These are phyloP conservation scores for Eremothecium gossypii DNA, from an alignment of 1,139 yeast species.

Conservation along the genomic window DNA sequence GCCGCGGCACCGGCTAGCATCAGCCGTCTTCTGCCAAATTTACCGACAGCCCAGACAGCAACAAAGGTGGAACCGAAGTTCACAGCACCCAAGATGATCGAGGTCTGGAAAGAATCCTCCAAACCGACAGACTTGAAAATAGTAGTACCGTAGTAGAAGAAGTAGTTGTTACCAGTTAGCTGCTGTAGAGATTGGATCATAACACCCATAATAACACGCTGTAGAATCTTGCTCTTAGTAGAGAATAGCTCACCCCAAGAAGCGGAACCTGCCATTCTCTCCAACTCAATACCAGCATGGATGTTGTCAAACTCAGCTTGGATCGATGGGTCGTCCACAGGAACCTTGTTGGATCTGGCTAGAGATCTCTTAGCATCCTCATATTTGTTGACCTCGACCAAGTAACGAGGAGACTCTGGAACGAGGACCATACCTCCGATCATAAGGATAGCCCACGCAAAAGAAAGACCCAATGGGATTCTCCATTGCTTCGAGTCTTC, in stretches of 20 bases:
- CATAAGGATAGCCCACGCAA: constrained; percentile 37
- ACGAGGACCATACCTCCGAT: constrained; percentile 50
- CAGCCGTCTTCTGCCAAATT: constrained; percentile 54
- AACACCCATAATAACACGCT: constrained; percentile 56
- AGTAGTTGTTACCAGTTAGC: constrained; percentile 64
- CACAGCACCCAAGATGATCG: constrained; percentile 61
- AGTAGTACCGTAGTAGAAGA: constrained; percentile 66
- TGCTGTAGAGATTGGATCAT: constrained; percentile 62
- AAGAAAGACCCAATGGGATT: constrained; percentile 48
- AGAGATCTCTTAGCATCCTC: constrained; percentile 51
- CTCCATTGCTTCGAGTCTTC: constrained; percentile 51
- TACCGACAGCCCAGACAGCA: constrained; percentile 53
- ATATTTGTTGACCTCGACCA: constrained; percentile 43
- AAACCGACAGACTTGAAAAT: constrained; percentile 64
- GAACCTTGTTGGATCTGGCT: constrained; percentile 50
- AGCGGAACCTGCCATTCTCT: constrained; percentile 50
- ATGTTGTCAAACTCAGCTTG: constrained; percentile 50
- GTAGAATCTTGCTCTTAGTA: constrained; percentile 57
- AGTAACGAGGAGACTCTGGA: constrained; percentile 76
- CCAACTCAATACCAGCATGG: constrained; percentile 57
- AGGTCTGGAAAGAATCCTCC: constrained; percentile 56
- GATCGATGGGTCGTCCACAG: constrained; percentile 49
- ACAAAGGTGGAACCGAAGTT: constrained; percentile 62
- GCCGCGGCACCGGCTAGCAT: constrained; percentile 49
- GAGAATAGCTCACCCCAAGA: constrained; percentile 51